These are phyloP conservation scores for Termitomyces bulborhizus DNA, from an alignment of 768 basidiomycete species.

Conservation along the genomic window DNA sequence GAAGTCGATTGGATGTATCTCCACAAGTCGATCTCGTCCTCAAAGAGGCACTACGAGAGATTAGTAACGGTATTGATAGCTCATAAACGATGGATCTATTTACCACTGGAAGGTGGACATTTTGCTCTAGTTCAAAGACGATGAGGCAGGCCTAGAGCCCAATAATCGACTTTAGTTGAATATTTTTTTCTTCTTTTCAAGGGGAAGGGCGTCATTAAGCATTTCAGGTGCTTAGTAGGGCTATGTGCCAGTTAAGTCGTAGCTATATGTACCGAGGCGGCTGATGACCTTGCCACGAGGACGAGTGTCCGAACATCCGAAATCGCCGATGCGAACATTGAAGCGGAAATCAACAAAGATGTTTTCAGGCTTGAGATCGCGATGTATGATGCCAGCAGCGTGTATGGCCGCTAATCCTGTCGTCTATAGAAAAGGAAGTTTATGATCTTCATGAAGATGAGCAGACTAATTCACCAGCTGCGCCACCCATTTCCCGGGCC, in stretches of 20 bases:
- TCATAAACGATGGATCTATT: not conserved
- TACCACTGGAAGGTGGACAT: not conserved
- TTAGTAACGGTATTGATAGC: not conserved
- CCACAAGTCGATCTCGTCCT: constrained; percentile 16
- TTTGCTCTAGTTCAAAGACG: constrained; percentile 28
- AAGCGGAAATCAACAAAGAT: constrained; percentile 44
- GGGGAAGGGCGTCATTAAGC: constrained; percentile 16
- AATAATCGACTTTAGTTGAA: constrained; percentile 31
- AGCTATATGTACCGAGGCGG: constrained; percentile 11
- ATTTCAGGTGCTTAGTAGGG: constrained; percentile 37
- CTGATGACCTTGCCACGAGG: constrained; percentile 10
- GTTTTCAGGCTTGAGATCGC: constrained; percentile 68
- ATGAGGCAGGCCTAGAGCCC: constrained; percentile 38
- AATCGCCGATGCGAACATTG: constrained; percentile 36
- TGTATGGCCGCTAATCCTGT: constrained; percentile 42
- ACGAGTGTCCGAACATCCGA: constrained; percentile 27
- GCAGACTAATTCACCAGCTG: constrained; percentile 27
- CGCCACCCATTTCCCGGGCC: constrained; percentile 26
- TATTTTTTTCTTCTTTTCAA: constrained; percentile 16
- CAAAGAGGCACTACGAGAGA: constrained; percentile 32
- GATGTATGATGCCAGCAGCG: constrained; percentile 56
- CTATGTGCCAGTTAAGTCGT: constrained; percentile 26
- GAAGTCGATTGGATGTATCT: constrained; percentile 11
- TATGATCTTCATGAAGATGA: not conserved
- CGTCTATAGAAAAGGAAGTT: constrained; percentile 19